Base-by-base conservation (phyloP, 1,139 yeast species). In the Chernovozyma aurita region DNA sequence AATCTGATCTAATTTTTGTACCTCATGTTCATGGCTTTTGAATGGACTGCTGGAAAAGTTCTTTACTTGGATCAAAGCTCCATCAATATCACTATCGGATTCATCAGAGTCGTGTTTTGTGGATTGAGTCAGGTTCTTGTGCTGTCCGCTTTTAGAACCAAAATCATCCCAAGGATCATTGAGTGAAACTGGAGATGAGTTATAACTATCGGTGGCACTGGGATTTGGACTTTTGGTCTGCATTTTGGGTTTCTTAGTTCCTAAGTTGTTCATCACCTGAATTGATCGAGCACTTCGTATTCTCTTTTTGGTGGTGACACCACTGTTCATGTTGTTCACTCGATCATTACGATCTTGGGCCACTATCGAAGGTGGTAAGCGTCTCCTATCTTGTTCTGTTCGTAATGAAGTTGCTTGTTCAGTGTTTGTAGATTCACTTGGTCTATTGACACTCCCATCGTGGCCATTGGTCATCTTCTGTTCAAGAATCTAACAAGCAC, bases 21-120 rank as follows among this genome's bases (percentile, higher is more conserved):
- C 32, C 4, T 39, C 36, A 7, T 20, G 18, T n/a, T 24, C 37
- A 4, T 24, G 35, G 20, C 35, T 18, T 20, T 30, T 35, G 13
- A 31, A 18, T 8, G 46, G 46, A 30, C 46, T 43, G 27, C 43
- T 40, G 4, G 46, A 38, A 12, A 41, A 37, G 14, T 37, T 29
- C 2, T 26, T 24, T 18, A 42, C 35, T 24, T 40, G 34, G 16
- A 43, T 43, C 15, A 43, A 35, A 16, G 36, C 29, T 7, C 22
- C 32, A 11, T 38, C 42, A n/a, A 31, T 24, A 16, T 36, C 44
- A 31, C 38, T 37, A 24, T 34, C 42, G 21, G 33, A 7, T 13
- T 16, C 18, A 16, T 22, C 25, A 22, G n/a, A 11, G 25, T n/a
- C n/a, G n/a, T n/a, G n/a, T n/a, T n/a, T n/a, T n/a, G n/a, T n/a